These are phyloP conservation scores for Capsicum chinense DNA, from an alignment of 257 asterid genomes.

Conservation along the genomic window DNA sequence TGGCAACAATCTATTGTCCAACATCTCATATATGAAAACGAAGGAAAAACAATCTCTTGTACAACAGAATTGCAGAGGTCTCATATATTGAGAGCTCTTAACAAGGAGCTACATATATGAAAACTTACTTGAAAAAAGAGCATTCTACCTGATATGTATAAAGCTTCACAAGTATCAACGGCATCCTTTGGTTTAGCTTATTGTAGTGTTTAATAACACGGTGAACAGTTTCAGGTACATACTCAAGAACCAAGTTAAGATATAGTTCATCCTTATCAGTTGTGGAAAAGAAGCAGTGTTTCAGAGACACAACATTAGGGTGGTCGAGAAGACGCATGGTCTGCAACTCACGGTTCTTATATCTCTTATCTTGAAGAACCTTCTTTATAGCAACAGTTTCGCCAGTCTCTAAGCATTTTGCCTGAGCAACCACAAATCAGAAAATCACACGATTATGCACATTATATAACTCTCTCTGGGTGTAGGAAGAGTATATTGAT, in stretches of 20 bases:
- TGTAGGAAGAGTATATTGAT: not conserved
- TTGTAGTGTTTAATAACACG: conserved; percentile 90
- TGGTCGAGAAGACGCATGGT: conserved; percentile 97
- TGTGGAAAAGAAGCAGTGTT: conserved; percentile 98
- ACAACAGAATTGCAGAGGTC: not conserved
- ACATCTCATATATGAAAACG: not conserved
- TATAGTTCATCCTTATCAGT: conserved; percentile 92
- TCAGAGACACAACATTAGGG: conserved; percentile 88
- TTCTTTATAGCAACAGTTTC: conserved; percentile 95
- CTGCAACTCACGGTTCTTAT: conserved; percentile 91
- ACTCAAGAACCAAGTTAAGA: conserved; percentile 92
- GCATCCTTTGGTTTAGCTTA: conserved; percentile 92
- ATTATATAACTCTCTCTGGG: not conserved
- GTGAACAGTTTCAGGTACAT: conserved; percentile 94
- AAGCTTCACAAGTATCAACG: conserved; percentile 83
- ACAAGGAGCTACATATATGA: not conserved
- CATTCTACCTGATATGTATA: conserved; percentile 78
- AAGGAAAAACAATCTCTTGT: not conserved
- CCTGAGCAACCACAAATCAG: conserved; percentile 56
- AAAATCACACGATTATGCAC: conserved; percentile 31
- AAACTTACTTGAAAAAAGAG: not conserved
- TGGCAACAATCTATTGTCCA: not conserved
- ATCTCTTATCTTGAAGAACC: conserved; percentile 96
- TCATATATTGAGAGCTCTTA: not conserved
- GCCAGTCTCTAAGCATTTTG: conserved; percentile 91